Evolutionary conservation across 2,329 filamentous ascomycete species (phyloP).

Genomic region (Ophiocordyceps camponoti-saundersi): DNA sequence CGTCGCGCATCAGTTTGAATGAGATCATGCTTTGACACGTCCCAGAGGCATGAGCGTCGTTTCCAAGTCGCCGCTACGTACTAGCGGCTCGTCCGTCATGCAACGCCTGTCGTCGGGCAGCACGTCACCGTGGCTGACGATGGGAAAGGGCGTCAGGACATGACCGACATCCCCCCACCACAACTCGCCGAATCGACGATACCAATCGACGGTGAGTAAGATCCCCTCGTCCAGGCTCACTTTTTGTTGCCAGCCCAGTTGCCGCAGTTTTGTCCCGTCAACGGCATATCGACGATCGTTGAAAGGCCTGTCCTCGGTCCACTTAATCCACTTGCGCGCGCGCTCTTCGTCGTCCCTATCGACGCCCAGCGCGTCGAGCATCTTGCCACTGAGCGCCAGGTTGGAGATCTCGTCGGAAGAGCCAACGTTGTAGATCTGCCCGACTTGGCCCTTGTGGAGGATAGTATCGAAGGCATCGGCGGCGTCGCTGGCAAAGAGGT

Average conservation of each 20-base stretch:
- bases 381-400: slow-evolving; percentile 45
- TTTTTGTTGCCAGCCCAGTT: slow-evolving; percentile 54
- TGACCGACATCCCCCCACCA: slow-evolving; percentile 61
- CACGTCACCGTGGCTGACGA: slow-evolving; percentile 38
- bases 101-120: slow-evolving; percentile 26
- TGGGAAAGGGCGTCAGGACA: slow-evolving; percentile 50
- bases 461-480: slow-evolving; percentile 74
- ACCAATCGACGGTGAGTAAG: slow-evolving; percentile 51
- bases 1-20: not conserved
- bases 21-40: not conserved
- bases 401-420: slow-evolving; percentile 67
- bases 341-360: slow-evolving; percentile 30
- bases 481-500: slow-evolving; percentile 64
- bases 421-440: slow-evolving; percentile 69
- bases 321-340: slow-evolving; percentile 49
- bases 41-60: not conserved
- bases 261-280: slow-evolving; percentile 48
- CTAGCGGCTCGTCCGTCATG: not conserved
- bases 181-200: slow-evolving; percentile 42
- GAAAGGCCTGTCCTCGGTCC: slow-evolving; percentile 63
- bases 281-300: slow-evolving; percentile 61
- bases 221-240: slow-evolving; percentile 48
- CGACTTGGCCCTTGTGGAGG: slow-evolving; percentile 56
- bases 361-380: slow-evolving; percentile 47
- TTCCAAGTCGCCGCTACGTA: not conserved